These are phyloP conservation scores for Teratosphaeriaceae sp. DNA, from an alignment of 2,329 filamentous ascomycete genomes.

Conservation along the genomic window DNA sequence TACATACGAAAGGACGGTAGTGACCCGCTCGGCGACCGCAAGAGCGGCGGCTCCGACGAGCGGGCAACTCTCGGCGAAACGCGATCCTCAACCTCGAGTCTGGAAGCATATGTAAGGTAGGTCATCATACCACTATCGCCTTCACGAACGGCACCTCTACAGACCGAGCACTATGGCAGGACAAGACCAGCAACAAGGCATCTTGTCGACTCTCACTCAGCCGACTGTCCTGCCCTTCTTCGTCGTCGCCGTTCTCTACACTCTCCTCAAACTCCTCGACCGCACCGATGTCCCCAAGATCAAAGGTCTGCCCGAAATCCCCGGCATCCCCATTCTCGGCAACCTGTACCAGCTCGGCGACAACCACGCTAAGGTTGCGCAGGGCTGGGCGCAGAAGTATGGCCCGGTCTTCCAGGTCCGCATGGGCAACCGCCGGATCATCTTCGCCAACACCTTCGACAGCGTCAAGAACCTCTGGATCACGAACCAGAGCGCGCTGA, in stretches of 20 bases:
- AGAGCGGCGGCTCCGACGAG: neutral
- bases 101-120: neutral
- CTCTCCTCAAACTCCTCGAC: slow-evolving; percentile 37
- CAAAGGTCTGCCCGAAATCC: slow-evolving; percentile 42
- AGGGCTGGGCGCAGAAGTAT: slow-evolving; percentile 41
- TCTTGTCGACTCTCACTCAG: slow-evolving; percentile 27
- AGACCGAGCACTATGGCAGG: slow-evolving; percentile 18
- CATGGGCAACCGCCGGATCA: slow-evolving; percentile 64
- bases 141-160: neutral
- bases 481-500: slow-evolving; percentile 68
- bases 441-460: slow-evolving; percentile 73
- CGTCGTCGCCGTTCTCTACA: slow-evolving; percentile 34
- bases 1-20: too few relatives aligned
- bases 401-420: slow-evolving; percentile 45
- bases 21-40: too few relatives aligned
- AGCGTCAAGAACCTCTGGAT: slow-evolving; percentile 69
- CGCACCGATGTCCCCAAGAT: slow-evolving; percentile 43
- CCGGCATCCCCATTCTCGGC: slow-evolving; percentile 42
- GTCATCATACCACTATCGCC: too few relatives aligned
- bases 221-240: slow-evolving; percentile 37
- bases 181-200: slow-evolving; percentile 18
- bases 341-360: slow-evolving; percentile 40
- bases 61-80: slow-evolving; percentile 3
- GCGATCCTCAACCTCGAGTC: neutral
- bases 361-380: slow-evolving; percentile 40